Base-by-base conservation (phyloP, 2,329 filamentous ascomycete species). In the Pseudocercospora macadamiae region DNA sequence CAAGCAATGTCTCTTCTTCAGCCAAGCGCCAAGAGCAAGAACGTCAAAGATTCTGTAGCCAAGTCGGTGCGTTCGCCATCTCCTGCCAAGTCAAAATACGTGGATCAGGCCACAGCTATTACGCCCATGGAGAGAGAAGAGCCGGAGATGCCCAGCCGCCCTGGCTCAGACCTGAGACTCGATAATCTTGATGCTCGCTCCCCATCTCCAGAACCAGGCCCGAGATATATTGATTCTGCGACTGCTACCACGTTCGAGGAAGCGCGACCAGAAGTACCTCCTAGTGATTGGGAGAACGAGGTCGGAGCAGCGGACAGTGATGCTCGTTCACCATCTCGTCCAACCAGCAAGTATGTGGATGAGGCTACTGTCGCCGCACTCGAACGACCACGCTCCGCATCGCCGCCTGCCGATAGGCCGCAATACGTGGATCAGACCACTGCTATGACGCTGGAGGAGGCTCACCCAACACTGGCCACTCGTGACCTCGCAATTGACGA, bases 201-300 rank as follows among this genome's bases (percentile, higher is more conserved):
- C 9, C 42, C 42, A 16, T 47, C 42, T 26, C 42, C 42, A n/a
- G 23, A 16, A 9, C 19, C 42, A n/a, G 42, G 42, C 9, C 42
- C 42, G 9, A 23, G n/a, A 21, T 47, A 47, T 47, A 21, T 47
- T 14, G 42, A 47, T 21, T 47, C 42, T 16, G 42, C 42, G n/a
- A 47, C 42, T 47, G 42, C 42, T 28, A 47, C 42, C 23, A 47
- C 19, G n/a, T 47, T 47, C 23, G 42, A 47, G 42, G 42, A 47
- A 21, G 42, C 42, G 12, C 42, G 23, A 26, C 42, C 42, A 47
- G 42, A 47, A 23, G 42, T 47, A 2, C 23, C 42, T 14, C 42
- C 42, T 16, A 26, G 42, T 26, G 42, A 47, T 8, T 47, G 42
- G 42, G 42, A 47, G 21, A 18, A 47, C 9, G 23, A 23, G 21